Conservation (phyloP, 1,139 yeast genomes). For the Entelexis sorbosivorans region DNA sequence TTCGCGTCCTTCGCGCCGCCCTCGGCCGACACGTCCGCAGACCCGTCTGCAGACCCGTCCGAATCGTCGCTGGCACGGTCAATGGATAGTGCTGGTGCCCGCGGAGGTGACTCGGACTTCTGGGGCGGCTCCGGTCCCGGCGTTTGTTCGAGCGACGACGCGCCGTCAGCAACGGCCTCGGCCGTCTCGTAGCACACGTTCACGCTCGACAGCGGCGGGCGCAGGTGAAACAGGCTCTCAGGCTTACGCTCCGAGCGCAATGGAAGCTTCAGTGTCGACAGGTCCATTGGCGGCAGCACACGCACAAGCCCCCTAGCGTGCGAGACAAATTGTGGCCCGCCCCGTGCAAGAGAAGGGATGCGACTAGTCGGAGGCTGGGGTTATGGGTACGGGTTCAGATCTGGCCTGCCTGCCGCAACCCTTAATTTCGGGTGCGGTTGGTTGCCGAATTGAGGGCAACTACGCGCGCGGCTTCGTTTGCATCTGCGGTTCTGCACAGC, state of each 20-base stretch:
- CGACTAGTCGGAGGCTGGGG: conserved; percentile 6
- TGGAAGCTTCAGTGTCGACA: conserved; percentile 17
- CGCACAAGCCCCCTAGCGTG: not conserved
- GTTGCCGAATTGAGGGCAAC: not conserved
- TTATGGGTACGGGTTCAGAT: conserved; percentile 1
- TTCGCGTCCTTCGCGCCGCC: too few species aligned
- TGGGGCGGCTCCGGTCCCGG: not conserved
- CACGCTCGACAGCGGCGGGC: conserved; percentile 20
- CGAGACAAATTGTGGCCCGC: not conserved
- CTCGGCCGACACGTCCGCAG: not conserved
- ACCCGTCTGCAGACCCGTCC: not conserved
- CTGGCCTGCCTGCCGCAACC: conserved; percentile 2
- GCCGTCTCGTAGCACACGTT: conserved; percentile 23
- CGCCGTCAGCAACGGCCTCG: conserved; percentile 4
- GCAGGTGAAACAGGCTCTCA: conserved; percentile 10
- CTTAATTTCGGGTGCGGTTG: not conserved
- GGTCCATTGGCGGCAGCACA: conserved; percentile 11
- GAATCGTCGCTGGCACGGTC: conserved; percentile 6
- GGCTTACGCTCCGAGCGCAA: conserved; percentile 10
- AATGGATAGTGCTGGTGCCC: not conserved
- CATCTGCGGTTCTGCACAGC: not conserved
- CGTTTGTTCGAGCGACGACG: not conserved
- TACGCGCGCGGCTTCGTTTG: not conserved
- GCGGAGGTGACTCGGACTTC: not conserved
- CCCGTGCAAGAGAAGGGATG: not conserved